Evolutionary conservation across 495 filamentous ascomycete genomes (phyloP), one percentile per base, ranked within the genome.

Genomic region (Daldinia concentrica): DNA sequence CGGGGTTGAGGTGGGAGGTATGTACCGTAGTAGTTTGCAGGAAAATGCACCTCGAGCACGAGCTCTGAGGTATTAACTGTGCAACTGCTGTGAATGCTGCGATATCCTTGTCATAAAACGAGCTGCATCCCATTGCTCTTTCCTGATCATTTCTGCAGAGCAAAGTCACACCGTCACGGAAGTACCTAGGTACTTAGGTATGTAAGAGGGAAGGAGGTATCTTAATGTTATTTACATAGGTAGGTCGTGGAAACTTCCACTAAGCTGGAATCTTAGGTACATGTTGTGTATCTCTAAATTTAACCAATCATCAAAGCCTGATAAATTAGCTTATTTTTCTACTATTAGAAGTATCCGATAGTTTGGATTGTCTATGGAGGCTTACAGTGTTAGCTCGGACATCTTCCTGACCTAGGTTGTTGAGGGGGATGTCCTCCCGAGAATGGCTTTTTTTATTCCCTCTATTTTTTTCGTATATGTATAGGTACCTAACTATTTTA

Each of bases 41-140:
- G 59, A 45, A 66, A 71, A 71, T 74, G 65, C 72, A 61, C 63
- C 67, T 61, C 36, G 37, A 71, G 67, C 68, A 74, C 66, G 67
- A 67, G 63, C 68, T 67, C 26, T 57, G 68, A 74, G 67, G 54
- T 68, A 71, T 71, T 71, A 71, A 66, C 29, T 72, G 27, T 41
- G 15, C 15, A 34, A 34, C 8, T 34, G 32, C 32, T 34, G 29
- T 32, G 7, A 24, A 58, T 54, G 34, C 17, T 50, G 54, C 37
- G 19, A 34, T 15, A 67, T 59, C 71, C 71, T 36, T 73, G 71
- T 59, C 52, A 39, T 43, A 19, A 4, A 61, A 15, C 34, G 9
- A 56, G 8, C 34, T 68, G 50, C 61, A 19, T 58, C 62, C 64
- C 64, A 57, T 58, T 57, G 70, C 65, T 66, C 66, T 30, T 58